These are phyloP conservation scores for Dissoconium aciculare DNA, from an alignment of 2,329 filamentous ascomycete genomes.

Conservation along the genomic window DNA sequence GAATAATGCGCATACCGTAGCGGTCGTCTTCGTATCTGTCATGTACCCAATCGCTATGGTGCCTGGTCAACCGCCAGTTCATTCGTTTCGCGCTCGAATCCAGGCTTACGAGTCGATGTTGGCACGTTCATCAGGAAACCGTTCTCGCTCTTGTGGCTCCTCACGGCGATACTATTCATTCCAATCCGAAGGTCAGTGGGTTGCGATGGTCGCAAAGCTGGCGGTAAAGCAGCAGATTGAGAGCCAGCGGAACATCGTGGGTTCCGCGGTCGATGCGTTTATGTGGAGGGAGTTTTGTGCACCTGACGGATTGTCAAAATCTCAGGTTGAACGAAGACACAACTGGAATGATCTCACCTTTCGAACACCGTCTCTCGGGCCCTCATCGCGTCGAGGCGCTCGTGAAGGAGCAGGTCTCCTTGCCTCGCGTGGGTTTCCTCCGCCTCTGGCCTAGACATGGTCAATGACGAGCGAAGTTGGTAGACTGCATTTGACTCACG, in stretches of 20 bases:
- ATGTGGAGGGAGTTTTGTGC: no score
- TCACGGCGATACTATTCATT: slow-evolving; percentile 21
- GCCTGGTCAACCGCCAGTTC: slow-evolving; percentile 11
- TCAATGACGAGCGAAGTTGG: slow-evolving; percentile 3
- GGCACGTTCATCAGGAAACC: slow-evolving; percentile 2
- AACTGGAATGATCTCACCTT: slow-evolving; percentile 44
- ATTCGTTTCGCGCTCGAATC: slow-evolving; percentile 1
- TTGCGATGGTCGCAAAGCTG: no score
- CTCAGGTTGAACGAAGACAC: no score
- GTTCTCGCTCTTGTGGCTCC: slow-evolving; percentile 11
- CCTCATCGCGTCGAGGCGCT: slow-evolving; percentile 35
- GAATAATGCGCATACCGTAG: slow-evolving; percentile 10
- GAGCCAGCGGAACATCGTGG: no score
- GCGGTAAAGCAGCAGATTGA: no score
- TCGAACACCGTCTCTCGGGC: slow-evolving; percentile 73
- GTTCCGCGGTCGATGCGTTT: no score
- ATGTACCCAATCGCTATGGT: slow-evolving; percentile 73
- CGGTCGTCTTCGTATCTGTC: slow-evolving; percentile 24
- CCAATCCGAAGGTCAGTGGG: no score
- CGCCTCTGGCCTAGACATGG: no score
- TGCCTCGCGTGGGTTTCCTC: no score
- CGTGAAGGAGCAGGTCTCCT: slow-evolving; percentile 51
- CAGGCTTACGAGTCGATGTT: slow-evolving; percentile 53
- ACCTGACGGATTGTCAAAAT: no score
- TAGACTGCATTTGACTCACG: slow-evolving; percentile 26